Conservation (phyloP, 345 rosid genomes). For the Sonneratia alba region DNA sequence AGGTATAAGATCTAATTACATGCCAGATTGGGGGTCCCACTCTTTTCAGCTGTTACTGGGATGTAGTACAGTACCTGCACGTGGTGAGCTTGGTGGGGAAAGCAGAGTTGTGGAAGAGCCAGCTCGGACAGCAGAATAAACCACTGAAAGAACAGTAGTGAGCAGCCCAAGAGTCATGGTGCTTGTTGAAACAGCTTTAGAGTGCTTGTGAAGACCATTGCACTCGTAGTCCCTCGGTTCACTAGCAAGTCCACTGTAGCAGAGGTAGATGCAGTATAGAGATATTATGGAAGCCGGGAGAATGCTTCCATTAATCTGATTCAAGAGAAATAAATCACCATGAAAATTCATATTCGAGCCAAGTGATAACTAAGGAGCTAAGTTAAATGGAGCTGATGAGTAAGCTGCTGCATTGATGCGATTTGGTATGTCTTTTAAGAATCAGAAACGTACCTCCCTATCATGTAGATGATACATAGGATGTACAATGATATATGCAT, state of each 20-base stretch:
- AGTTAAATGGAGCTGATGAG: neutral
- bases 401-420: neutral
- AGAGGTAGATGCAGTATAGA: conserved; percentile 87
- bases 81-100: conserved; percentile 85
- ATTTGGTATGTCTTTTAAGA: neutral
- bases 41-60: neutral
- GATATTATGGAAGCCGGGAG: conserved; percentile 92
- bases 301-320: conserved; percentile 87
- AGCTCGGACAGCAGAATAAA: conserved; percentile 96
- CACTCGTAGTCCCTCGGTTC: conserved; percentile 91
- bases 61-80: conserved; percentile 46
- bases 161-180: conserved; percentile 76
- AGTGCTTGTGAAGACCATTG: conserved; percentile 91
- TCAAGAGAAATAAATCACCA: conserved; percentile 8
- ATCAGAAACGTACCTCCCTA: neutral
- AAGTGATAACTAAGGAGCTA: neutral
- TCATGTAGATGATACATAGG: neutral
- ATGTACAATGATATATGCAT: neutral
- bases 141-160: conserved; percentile 85
- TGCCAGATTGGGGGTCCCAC: neutral
- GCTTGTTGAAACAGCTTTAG: conserved; percentile 84
- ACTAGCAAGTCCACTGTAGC: conserved; percentile 93
- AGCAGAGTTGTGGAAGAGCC: conserved; percentile 90
- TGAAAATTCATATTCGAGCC: neutral
- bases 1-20: neutral